phyloP scores from a whole-genome alignment of 768 basidiomycete species.

The Strobilomyces echinocephalus region DNA sequence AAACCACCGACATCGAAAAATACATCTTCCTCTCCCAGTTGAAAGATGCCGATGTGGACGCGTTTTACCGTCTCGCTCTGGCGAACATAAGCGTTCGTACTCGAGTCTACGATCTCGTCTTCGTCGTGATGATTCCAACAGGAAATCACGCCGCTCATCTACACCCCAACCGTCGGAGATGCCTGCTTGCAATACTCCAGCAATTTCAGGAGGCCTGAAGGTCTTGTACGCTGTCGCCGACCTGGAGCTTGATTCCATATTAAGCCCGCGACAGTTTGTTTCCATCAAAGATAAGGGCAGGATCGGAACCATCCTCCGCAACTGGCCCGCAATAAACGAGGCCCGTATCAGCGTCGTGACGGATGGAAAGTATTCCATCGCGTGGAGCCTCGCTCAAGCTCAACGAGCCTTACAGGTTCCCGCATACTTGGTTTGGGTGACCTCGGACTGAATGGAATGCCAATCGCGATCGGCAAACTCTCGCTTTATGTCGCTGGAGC shows the following conservation, averaged over 20 bases:
- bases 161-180: constrained; percentile 90
- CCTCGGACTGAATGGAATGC: constrained; percentile 80
- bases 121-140: constrained; percentile 12
- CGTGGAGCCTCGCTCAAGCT: neutral
- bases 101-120: neutral
- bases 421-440: constrained; percentile 88
- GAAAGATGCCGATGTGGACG: constrained; percentile 62
- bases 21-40: constrained; percentile 80
- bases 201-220: constrained; percentile 72
- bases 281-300: constrained; percentile 82
- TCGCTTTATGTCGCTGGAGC: constrained; percentile 88
- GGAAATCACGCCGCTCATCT: constrained; percentile 74
- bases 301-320: constrained; percentile 61
- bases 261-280: constrained; percentile 49
- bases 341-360: constrained; percentile 92
- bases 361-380: constrained; percentile 51
- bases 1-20: constrained; percentile 72
- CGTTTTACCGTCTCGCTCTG: constrained; percentile 77
- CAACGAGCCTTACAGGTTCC: constrained; percentile 45
- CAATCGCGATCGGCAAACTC: constrained; percentile 88
- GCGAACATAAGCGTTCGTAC: constrained; percentile 47
- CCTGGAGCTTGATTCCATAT: neutral
- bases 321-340: constrained; percentile 68
- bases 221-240: constrained; percentile 44
- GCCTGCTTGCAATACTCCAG: constrained; percentile 82